Conservation (phyloP, 2,329 filamentous ascomycete species). For the Fusarium chuoi region DNA sequence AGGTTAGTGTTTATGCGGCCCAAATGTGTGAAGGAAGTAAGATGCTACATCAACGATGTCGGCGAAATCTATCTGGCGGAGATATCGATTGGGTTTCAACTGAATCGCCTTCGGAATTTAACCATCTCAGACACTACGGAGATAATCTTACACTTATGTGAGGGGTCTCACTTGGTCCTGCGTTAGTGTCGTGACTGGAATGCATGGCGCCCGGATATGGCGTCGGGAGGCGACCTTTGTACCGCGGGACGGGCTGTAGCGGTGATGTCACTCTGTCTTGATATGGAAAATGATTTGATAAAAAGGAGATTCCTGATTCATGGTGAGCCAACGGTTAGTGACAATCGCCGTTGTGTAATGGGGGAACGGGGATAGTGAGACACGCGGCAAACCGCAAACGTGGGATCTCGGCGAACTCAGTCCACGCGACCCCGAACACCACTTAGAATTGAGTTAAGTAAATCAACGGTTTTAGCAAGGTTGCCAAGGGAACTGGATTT, state of each 20-base stretch:
- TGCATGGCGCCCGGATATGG: conserved; percentile 19
- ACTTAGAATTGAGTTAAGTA: too few relatives aligned
- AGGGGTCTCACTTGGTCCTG: not conserved
- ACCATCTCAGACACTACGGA: not conserved
- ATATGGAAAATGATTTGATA: not conserved
- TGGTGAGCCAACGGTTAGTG: not conserved
- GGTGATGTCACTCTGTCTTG: not conserved
- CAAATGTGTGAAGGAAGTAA: not conserved
- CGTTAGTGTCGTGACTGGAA: not conserved
- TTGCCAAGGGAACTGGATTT: not conserved
- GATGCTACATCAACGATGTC: not conserved
- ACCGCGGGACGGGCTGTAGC: too few relatives aligned
- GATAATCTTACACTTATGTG: not conserved
- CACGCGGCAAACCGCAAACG: not conserved
- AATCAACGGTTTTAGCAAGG: not conserved
- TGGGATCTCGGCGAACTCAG: not conserved
- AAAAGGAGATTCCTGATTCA: not conserved
- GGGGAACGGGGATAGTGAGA: not conserved
- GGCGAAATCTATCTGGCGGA: not conserved
- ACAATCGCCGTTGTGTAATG: not conserved
- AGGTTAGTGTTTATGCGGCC: not conserved
- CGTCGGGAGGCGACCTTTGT: not conserved
- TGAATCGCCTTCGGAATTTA: not conserved
- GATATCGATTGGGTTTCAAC: not conserved
- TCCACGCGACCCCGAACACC: not conserved